phyloP scores from a whole-genome alignment of 2,329 filamentous ascomycete species.

The Immersiporthe knoxdaviesiana region DNA sequence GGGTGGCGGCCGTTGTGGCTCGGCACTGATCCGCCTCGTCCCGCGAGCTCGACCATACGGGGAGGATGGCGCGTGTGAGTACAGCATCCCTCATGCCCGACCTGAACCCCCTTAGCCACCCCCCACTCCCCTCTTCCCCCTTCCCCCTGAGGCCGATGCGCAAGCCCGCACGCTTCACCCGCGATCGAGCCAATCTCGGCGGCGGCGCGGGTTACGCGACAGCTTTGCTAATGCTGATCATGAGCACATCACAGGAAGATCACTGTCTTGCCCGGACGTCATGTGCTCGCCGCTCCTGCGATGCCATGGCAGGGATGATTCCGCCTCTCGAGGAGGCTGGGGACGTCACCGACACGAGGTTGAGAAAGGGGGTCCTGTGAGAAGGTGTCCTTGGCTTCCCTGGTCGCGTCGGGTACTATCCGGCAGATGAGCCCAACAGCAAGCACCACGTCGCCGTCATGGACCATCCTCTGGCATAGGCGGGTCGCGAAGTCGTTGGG shows the following conservation, averaged over 20 bases:
- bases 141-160: background rate
- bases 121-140: background rate
- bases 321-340: conserved; percentile 16
- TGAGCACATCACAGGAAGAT: background rate
- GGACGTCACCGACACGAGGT: conserved; percentile 14
- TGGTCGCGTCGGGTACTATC: conserved; percentile 1
- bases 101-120: background rate
- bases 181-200: background rate
- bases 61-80: conserved; percentile 15
- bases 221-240: background rate
- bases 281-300: conserved; percentile 6
- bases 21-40: conserved; percentile 6
- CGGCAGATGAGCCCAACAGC: background rate
- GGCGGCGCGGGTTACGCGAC: background rate
- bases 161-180: background rate
- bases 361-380: conserved; percentile 16
- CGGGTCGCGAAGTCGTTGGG: background rate
- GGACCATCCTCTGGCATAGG: background rate
- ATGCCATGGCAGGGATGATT: background rate
- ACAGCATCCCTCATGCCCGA: background rate
- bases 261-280: conserved; percentile 9
- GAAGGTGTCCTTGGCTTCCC: background rate
- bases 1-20: conserved; percentile 8
- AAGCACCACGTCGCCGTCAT: conserved; percentile 7
- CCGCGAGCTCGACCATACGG: conserved; percentile 10